Evolutionary conservation across 2,329 filamentous ascomycete genomes (phyloP), one percentile per base, ranked within the genome.

Genomic region (Aspergillus alliaceus): DNA sequence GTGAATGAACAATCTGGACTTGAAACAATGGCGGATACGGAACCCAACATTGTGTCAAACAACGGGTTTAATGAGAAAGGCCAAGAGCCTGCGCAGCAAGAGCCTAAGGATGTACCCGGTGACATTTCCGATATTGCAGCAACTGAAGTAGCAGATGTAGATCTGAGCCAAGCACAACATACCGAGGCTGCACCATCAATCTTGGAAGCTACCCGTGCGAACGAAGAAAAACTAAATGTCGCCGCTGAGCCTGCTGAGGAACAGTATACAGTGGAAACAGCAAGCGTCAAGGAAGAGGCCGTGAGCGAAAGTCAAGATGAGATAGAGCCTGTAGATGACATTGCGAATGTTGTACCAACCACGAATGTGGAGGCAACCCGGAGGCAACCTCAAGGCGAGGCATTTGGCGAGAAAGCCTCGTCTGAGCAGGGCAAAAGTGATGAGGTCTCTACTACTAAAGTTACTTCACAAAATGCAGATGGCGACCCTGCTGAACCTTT

Each of bases 401-500:
- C 29, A 9, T 18, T 6, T 8, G 22, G n/a, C n/a, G 40, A 51
- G 8, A 40, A 49, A 48, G 34, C 22, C 14, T 7, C 15, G 2
- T 24, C 34, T 20, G 27, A 40, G 11, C 46, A 52, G 24, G 14
- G 29, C 31, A 42, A 31, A 8, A 15, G 9, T 7, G 34, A 51
- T 37, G 44, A 47, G n/a, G 25, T 40, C 18, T 6, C 29, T 14
- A 44, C 20, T 7, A 32, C 31, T 12, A 51, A 44, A 8, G 15
- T 32, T 39, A 35, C n/a, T 9, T 25, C 40, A 2, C 54, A 59
- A 37, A 42, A 24, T 7, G 51, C 42, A 12, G 44, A 27, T 24
- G 53, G 51, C 8, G 57, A 60, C 47, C 59, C 56, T 6, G 22
- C 37, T 11, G 59, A 61, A 24, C 8, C 55, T 25, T 39, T 52